Conservation (phyloP, 192 early-diverging fungal species). For the Coemansia sp. region DNA sequence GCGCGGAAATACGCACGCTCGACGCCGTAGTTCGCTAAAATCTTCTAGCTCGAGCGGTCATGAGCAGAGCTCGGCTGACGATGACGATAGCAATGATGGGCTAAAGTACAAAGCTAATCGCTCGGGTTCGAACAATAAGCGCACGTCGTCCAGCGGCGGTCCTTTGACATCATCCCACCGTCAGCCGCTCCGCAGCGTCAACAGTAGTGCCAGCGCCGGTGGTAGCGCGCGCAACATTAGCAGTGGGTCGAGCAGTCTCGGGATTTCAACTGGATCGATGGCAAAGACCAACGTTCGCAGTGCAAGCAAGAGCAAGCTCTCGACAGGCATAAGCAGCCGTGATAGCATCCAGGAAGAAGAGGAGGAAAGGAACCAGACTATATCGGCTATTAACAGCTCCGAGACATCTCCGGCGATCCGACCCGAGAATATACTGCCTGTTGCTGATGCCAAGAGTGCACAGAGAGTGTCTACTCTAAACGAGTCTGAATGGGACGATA, state of each 20-base stretch:
- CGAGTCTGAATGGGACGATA: slow-evolving; percentile 50
- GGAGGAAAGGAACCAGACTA: background rate
- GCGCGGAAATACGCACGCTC: background rate
- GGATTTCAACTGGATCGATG: too few relatives aligned
- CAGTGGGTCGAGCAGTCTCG: background rate
- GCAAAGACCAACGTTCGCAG: background rate
- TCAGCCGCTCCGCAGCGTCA: background rate
- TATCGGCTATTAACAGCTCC: background rate
- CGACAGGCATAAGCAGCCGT: background rate
- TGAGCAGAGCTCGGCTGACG: slow-evolving; percentile 7
- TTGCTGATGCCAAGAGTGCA: background rate
- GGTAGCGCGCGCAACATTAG: background rate
- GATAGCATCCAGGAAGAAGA: slow-evolving; percentile 3
- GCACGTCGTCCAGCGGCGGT: background rate
- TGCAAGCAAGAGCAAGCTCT: slow-evolving; percentile 6
- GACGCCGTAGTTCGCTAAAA: background rate
- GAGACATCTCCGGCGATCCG: background rate
- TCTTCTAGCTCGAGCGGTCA: slow-evolving; percentile 1
- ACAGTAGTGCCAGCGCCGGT: background rate
- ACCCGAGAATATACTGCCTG: background rate
- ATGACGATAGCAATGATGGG: slow-evolving; percentile 10
- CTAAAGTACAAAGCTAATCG: slow-evolving; percentile 2
- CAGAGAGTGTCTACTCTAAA: slow-evolving; percentile 5
- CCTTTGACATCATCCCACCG: background rate
- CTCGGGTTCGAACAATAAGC: background rate